Base-by-base conservation (phyloP, 257 asterid genomes). In the Primulina tabacum region DNA sequence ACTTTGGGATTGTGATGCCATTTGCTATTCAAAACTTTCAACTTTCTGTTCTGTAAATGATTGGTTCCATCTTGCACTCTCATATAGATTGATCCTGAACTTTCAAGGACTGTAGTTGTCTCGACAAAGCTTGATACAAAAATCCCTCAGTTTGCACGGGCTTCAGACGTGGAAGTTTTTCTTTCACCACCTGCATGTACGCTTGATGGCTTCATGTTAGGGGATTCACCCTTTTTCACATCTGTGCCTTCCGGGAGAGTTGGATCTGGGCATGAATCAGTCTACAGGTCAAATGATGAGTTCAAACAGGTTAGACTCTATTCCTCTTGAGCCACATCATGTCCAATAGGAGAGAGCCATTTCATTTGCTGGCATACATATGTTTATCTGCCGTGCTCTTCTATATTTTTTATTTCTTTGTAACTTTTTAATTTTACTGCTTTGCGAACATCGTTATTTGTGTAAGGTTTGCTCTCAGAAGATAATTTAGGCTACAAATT, bases 171-270 rank as follows among this genome's bases (percentile, higher is more conserved):
- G 74, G 98, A 90, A 77, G 97, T 92, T 71, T 92, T 90, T 81
- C 98, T 92, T 76, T 92, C 97, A 69, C 96, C 98, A 38, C 95
- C 97, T 75, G 86, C 90, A 65, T 81, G 86, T 76, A 81, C 95
- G 55, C 97, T 92, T 38, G 98, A 92, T 67, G 97, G 98, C 20
- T 86, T 88, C 85, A 92, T 92, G 98, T 76, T 90, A 75, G 98
- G 98, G 0, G 97, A 84, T 83, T 92, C 98, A 43, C 98, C 98
- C 18, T 92, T 92, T 84, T 92, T 92, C 87, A 92, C 98, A 29
- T 92, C 98, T 71, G 97, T 92, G 73, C 98, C 98, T 65, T 90
- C 98, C 2, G 98, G 98, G 72, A 85, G 98, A 82, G 98, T 92
- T 81, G 98, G 98, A 71, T 70, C 82, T 68, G 96, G 88, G 70